phyloP scores from a whole-genome alignment of 306 rosid species.

The Fragaria vesca region DNA sequence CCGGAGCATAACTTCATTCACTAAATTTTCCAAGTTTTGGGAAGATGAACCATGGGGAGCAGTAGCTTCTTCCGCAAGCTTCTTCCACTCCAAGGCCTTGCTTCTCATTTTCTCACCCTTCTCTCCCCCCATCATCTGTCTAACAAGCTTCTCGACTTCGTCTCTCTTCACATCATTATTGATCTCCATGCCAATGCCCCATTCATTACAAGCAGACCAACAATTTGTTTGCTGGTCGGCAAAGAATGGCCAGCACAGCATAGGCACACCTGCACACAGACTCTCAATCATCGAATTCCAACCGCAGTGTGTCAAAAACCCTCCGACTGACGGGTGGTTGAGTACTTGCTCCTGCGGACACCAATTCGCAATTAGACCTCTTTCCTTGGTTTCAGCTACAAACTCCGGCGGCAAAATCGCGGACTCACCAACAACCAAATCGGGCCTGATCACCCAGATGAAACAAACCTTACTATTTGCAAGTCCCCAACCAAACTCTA shows the following conservation, averaged over 20 bases:
- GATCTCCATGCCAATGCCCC: constrained; percentile 27
- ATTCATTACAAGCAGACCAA: constrained; percentile 7
- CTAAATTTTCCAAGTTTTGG: background rate
- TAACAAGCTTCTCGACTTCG: constrained; percentile 14
- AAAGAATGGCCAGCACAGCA: constrained; percentile 24
- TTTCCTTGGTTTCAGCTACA: background rate
- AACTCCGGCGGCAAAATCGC: background rate
- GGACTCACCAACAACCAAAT: constrained; percentile 9
- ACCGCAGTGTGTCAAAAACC: constrained; percentile 27
- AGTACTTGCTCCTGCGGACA: constrained; percentile 26
- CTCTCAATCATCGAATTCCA: constrained; percentile 23
- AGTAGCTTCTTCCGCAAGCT: background rate
- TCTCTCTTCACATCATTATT: constrained; percentile 23
- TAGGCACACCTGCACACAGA: constrained; percentile 23
- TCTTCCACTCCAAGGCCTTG: constrained; percentile 6
- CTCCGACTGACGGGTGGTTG: constrained; percentile 16
- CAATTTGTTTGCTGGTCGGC: constrained; percentile 19
- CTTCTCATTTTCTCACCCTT: constrained; percentile 16
- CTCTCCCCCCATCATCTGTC: constrained; percentile 11
- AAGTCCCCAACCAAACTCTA: constrained; percentile 26
- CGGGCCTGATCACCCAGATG: constrained; percentile 27
- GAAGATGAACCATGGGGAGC: constrained; percentile 6
- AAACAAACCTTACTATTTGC: constrained; percentile 15
- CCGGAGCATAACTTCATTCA: background rate
- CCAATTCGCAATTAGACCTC: constrained; percentile 16